Conservation (phyloP, 2,329 filamentous ascomycete genomes). For the Dactylella cylindrospora region DNA sequence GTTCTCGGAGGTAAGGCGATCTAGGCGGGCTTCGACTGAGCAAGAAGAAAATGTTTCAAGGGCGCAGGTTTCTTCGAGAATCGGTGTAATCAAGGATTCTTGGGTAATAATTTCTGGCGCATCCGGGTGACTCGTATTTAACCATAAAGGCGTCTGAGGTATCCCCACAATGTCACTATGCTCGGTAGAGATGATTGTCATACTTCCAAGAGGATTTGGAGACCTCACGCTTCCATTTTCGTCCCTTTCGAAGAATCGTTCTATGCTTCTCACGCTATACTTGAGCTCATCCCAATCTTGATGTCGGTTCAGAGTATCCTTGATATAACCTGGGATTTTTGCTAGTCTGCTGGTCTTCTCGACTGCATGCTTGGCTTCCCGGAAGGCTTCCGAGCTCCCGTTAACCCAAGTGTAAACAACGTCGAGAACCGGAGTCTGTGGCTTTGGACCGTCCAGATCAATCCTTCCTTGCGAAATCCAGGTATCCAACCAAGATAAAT, state of each 20-base stretch:
- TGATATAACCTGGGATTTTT: constrained; percentile 7
- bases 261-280: constrained; percentile 30
- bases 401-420: constrained; percentile 37
- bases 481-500: constrained; percentile 11
- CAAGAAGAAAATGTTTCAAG: constrained; percentile 27
- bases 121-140: constrained; percentile 2
- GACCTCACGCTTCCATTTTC: not conserved
- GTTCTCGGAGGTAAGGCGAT: constrained; percentile 10
- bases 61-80: constrained; percentile 8
- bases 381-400: constrained; percentile 19
- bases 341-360: constrained; percentile 14
- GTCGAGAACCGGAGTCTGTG: constrained; percentile 10
- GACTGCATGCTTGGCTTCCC: constrained; percentile 11
- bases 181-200: constrained; percentile 18
- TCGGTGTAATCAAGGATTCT: constrained; percentile 7
- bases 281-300: constrained; percentile 30
- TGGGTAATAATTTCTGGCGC: constrained; percentile 13
- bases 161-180: not conserved
- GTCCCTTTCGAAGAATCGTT: constrained; percentile 17
- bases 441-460: not conserved
- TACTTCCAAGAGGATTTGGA: constrained; percentile 20
- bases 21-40: constrained; percentile 29
- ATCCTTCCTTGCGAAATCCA: constrained; percentile 15
- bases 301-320: constrained; percentile 21
- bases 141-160: constrained; percentile 9